A percentile compares a stretch with the other conserved stretches of the same genome.
Conservation (phyloP, 805 yeast species). For the Brettanomyces sp. region DNA sequence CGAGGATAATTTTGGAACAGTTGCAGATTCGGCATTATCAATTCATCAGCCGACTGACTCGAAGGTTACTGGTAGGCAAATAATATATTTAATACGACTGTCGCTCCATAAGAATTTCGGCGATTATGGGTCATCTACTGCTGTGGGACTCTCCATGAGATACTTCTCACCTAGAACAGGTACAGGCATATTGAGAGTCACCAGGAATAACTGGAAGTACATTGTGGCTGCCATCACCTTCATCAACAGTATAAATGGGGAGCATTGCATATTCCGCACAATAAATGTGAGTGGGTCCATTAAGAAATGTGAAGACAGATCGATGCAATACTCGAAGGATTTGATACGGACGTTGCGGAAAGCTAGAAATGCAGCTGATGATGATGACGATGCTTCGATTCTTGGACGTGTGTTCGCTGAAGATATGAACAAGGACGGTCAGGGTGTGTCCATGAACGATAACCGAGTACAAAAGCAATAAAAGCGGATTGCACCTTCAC, state of each 20-base stretch:
- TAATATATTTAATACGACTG: constrained; percentile 45
- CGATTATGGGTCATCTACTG: constrained; percentile 60
- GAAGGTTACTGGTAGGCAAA: constrained; percentile 36
- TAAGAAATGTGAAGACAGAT: constrained; percentile 67
- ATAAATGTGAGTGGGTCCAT: constrained; percentile 80
- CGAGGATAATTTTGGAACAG: background rate
- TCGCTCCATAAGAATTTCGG: constrained; percentile 63
- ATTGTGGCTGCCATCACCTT: constrained; percentile 61
- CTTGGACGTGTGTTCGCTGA: too few relatives aligned
- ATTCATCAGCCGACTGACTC: constrained; percentile 45
- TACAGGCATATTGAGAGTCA: constrained; percentile 75
- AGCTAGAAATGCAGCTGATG: background rate
- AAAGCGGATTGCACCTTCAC: too few relatives aligned
- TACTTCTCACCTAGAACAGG: constrained; percentile 77
- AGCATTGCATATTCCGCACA: constrained; percentile 46
- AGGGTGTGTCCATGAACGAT: too few relatives aligned
- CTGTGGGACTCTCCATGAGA: constrained; percentile 46
- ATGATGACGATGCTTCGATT: background rate
- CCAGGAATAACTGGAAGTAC: constrained; percentile 50
- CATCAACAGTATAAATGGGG: constrained; percentile 41
- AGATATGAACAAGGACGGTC: too few relatives aligned
- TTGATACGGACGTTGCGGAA: background rate
- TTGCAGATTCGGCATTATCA: constrained; percentile 27
- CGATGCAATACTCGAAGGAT: constrained; percentile 35
- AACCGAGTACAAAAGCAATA: too few relatives aligned